Evolutionary conservation across 805 yeast genomes (phyloP), one percentile per base, ranked within the genome.

Genomic region (Starmerella vaccinii): DNA sequence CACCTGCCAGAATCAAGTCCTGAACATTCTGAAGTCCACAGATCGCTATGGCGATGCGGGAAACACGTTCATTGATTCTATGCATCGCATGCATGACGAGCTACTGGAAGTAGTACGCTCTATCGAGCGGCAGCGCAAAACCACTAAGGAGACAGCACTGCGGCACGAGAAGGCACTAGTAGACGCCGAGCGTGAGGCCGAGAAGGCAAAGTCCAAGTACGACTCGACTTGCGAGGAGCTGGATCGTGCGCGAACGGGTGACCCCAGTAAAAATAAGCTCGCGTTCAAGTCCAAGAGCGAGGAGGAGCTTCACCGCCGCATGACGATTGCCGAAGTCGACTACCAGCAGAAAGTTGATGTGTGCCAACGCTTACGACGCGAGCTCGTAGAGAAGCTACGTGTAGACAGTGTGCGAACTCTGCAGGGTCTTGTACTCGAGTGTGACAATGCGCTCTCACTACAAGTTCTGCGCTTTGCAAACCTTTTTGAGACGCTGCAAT

Each of bases 401-500:
- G 98, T 97, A 7, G 79, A 76, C 51, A 76, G 77, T 35, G 79
- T 86, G 5, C 76, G 77, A 53, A 80, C 78, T 56, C 72, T 92
- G 54, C 84, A 81, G 62, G 82, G 84, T 62, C 71, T 87, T 55
- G 80, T 88, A 50, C 71, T 89, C 55, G 97, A 90, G 66, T 75
- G 86, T 63, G 97, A 92, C 66, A 79, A 86, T 45, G 97, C 97
- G 9, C 71, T 90, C 73, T 78, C 86, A 54, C 78, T 89, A 47
- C 96, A 90, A 66, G 71, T 92, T 50, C 90, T 85, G 60, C 87
- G 88, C 63, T 90, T 82, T 65, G 82, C 97, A 3, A 84, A 90
- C 27, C 83, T 86, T 74, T 77, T 81, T 47, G 97, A 90, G 67
- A 84, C 86, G 19, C 73, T 84, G 50, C 75, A 85, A 16, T 76